Evolutionary conservation across 139 green algal species (phyloP).

Genomic region (Protoeuglena noctilucae): DNA sequence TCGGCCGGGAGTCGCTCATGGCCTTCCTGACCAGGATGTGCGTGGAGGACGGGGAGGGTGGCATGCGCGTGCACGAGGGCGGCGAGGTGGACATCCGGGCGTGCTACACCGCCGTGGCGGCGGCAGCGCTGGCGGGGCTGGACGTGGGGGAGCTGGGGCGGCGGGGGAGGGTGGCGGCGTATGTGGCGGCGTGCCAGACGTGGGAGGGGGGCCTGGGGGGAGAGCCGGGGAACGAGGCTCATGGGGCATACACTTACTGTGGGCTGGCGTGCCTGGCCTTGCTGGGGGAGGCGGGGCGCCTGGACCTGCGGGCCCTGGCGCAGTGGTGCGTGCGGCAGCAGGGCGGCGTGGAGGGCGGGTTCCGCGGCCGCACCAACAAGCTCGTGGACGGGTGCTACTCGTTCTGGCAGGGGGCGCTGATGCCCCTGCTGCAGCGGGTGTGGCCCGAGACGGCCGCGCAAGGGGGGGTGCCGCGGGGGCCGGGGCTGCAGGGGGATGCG

Average conservation of each 20-base stretch:
- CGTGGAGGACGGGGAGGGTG: constrained; percentile 42
- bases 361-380: constrained; percentile 96
- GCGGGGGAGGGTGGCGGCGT: constrained; percentile 33
- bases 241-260: constrained; percentile 97
- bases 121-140: constrained; percentile 49
- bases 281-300: constrained; percentile 12
- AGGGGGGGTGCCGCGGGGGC: not conserved
- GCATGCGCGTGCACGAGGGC: constrained; percentile 72
- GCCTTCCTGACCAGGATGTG: constrained; percentile 62
- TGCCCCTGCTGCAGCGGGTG: constrained; percentile 44
- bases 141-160: constrained; percentile 38
- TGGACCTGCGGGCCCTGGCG: constrained; percentile 20
- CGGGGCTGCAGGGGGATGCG: constrained; percentile 9
- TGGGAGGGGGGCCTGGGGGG: constrained; percentile 82
- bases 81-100: constrained; percentile 83
- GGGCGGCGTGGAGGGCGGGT: constrained; percentile 75
- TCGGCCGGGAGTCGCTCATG: constrained; percentile 31
- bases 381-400: constrained; percentile 97
- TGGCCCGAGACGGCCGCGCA: not conserved
- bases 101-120: constrained; percentile 78
- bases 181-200: constrained; percentile 42
- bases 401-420: constrained; percentile 78
- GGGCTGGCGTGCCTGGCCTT: constrained; percentile 64
- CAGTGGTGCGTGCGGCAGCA: constrained; percentile 33
- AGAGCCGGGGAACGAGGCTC: constrained; percentile 89